Evolutionary conservation across 345 rosid genomes (phyloP), one percentile per base, ranked within the genome.

Genomic region (Alliaria petiolata): DNA sequence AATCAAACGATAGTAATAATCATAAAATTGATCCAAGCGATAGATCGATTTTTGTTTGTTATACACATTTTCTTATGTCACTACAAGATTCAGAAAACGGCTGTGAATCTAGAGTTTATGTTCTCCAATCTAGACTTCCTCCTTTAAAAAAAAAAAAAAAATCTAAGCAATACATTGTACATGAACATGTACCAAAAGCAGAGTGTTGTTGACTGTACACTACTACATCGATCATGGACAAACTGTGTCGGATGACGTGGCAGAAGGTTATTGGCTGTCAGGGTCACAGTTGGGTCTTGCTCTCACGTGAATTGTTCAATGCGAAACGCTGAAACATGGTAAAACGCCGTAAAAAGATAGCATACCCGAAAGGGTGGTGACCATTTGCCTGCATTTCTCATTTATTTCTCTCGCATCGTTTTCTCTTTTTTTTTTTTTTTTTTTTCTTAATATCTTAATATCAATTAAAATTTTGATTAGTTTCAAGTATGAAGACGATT

Each of bases 311-410:
- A 57, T 46, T 14, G 58, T 64, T 72, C 14, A 72, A 55, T 72
- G 77, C 71, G 38, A n/a, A n/a, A n/a, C n/a, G 30, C 38, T 63
- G 36, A 65, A 38, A 46, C 14, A 65, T 47, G 67, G 61, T 44
- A 49, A 69, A 74, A 50, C 42, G 69, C 78, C 74, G 74, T 35
- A 60, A 61, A 59, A 67, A 67, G 42, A 75, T 43, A 69, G 74
- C 64, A 35, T 35, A 75, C 63, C 69, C 47, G 12, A 35, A 67
- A 61, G 1, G 51, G 72, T 19, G 65, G 34, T 56, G 14, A 19
- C 52, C 25, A 10, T 62, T 50, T 50, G 35, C 54, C 39, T 51
- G 44, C 53, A 50, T 56, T 22, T 39, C 59, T 47, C 59, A 46
- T 60, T 59, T 47, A 49, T 70, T 28, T 72, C 39, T 25, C 14